Percentiles rank a stretch among this genome's conserved stretches.
Evolutionary conservation across 2,329 filamentous ascomycete species (phyloP).

Genomic region (Ophioceras dolichostomum): DNA sequence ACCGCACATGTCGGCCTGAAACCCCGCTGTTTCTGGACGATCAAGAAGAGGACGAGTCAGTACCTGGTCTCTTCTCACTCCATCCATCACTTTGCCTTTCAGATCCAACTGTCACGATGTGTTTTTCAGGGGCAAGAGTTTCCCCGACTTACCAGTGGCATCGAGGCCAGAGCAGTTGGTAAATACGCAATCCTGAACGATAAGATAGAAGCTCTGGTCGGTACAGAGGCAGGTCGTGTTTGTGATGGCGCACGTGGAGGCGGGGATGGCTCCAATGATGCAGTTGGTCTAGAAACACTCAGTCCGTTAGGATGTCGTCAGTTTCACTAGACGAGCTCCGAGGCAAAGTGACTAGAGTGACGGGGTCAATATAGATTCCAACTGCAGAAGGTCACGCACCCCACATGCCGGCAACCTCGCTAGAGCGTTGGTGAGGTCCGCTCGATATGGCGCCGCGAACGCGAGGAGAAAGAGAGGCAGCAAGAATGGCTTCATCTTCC

Average conservation of each 20-base stretch:
- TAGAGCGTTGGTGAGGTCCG: too few species aligned
- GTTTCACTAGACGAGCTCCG: too few species aligned
- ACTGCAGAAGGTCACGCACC: too few species aligned
- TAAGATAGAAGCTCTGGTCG: background rate
- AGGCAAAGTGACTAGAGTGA: too few species aligned
- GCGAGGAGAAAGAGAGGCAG: too few species aligned
- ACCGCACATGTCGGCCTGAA: slow-evolving; percentile 20
- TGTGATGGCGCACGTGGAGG: slow-evolving; percentile 1
- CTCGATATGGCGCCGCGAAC: too few species aligned
- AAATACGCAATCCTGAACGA: background rate
- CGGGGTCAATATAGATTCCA: too few species aligned
- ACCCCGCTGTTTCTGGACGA: slow-evolving; percentile 14
- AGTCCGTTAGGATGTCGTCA: too few species aligned
- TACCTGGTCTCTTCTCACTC: background rate
- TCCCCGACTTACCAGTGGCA: slow-evolving; percentile 1
- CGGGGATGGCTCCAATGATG: background rate
- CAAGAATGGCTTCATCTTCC: too few species aligned
- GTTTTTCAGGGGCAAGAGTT: background rate
- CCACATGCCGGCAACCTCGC: too few species aligned
- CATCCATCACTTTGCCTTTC: background rate
- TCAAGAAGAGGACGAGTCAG: background rate
- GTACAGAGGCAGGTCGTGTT: slow-evolving; percentile 2
- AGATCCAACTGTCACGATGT: background rate
- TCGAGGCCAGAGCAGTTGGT: slow-evolving; percentile 2
- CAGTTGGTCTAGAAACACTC: slow-evolving; percentile 1